A percentile compares a stretch with the other conserved stretches of the same genome.
Evolutionary conservation across 164 flowering plant genomes (phyloP).

Genomic region (Amborella trichopoda): DNA sequence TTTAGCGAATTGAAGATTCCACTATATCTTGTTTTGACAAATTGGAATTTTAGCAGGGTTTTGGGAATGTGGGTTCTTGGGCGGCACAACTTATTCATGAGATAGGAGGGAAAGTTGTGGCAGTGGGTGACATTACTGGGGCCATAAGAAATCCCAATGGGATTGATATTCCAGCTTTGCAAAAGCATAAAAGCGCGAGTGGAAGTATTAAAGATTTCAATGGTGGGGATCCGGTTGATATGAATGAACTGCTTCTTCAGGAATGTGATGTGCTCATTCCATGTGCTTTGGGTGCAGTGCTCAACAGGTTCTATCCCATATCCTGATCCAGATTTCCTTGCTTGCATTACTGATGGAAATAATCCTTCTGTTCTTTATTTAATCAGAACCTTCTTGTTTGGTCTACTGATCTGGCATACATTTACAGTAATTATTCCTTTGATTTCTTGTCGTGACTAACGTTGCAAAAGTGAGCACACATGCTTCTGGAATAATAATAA

Average conservation of each 20-base stretch:
- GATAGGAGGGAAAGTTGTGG: slow-evolving; percentile 65
- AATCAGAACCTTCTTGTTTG: too few relatives aligned
- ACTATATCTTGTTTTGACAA: neutral
- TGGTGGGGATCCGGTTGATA: slow-evolving; percentile 52
- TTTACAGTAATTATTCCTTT: too few relatives aligned
- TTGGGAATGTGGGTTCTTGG: slow-evolving; percentile 87
- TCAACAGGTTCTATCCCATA: slow-evolving; percentile 41
- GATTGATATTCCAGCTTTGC: slow-evolving; percentile 38
- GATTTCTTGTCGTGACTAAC: too few relatives aligned
- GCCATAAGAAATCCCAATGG: slow-evolving; percentile 51
- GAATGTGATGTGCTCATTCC: slow-evolving; percentile 86
- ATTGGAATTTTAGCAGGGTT: slow-evolving; percentile 28
- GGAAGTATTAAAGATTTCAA: slow-evolving; percentile 31
- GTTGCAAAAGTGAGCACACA: too few relatives aligned
- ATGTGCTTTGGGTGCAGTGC: slow-evolving; percentile 77
- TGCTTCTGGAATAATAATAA: too few relatives aligned
- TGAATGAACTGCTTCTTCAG: slow-evolving; percentile 47
- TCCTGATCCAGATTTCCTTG: neutral
- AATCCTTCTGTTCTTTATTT: too few relatives aligned
- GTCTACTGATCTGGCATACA: too few relatives aligned
- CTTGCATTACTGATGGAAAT: neutral
- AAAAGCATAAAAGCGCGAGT: slow-evolving; percentile 37
- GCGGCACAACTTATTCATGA: slow-evolving; percentile 59
- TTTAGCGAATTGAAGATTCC: neutral
- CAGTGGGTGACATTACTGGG: slow-evolving; percentile 67